phyloP scores from a whole-genome alignment of 176 grass and related monocot species.

The Lolium perenne region DNA sequence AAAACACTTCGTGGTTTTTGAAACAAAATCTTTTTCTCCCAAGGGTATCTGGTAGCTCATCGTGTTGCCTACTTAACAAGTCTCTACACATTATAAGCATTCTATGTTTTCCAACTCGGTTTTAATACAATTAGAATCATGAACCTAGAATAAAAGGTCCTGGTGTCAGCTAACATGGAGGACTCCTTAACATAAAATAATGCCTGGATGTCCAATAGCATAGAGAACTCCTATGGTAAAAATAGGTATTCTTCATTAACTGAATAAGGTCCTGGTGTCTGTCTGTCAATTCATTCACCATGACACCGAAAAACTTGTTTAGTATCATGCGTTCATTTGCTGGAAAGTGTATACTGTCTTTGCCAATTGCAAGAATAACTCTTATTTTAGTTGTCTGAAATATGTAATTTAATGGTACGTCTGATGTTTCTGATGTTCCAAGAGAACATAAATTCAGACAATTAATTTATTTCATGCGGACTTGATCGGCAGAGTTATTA shows the following conservation, averaged over 20 bases:
- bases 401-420: background rate
- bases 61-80: background rate
- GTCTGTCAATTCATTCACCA: background rate
- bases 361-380: conserved; percentile 1
- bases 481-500: conserved; percentile 5
- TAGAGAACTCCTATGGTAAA: background rate
- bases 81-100: background rate
- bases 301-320: background rate
- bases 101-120: background rate
- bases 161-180: conserved; percentile 16
- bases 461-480: background rate
- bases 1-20: background rate
- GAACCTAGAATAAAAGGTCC: conserved; percentile 16
- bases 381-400: background rate
- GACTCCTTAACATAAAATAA: background rate
- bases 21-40: background rate
- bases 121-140: conserved; percentile 5
- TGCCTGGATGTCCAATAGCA: background rate
- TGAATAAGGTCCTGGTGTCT: background rate
- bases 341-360: background rate
- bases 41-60: conserved; percentile 9
- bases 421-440: background rate
- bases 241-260: background rate
- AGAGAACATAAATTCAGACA: background rate
- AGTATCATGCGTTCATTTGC: conserved; percentile 10